Evolutionary conservation across 176 grass and related monocot genomes (phyloP).

Genomic region (Phoenix roebelenii): DNA sequence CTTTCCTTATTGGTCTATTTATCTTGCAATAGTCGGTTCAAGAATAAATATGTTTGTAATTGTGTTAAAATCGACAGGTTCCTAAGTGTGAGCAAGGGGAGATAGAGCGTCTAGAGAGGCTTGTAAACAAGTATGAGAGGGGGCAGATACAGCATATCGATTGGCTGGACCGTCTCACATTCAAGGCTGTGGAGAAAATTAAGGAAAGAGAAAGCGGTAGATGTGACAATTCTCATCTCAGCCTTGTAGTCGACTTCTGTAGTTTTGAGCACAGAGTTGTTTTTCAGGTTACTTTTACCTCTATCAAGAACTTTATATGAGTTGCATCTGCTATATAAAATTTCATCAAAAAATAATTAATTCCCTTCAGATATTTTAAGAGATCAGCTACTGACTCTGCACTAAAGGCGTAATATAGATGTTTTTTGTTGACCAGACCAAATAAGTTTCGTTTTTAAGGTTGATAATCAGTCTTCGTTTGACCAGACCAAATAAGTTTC

Average conservation of each 20-base stretch:
- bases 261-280: conserved; percentile 91
- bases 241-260: conserved; percentile 71
- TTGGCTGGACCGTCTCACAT: conserved; percentile 87
- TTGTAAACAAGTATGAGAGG: conserved; percentile 94
- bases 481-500: too few species aligned
- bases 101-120: conserved; percentile 79
- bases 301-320: background rate
- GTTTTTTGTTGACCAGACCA: too few species aligned
- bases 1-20: too few species aligned
- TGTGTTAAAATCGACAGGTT: conserved; percentile 33
- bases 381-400: too few species aligned
- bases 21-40: too few species aligned
- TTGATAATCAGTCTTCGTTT: too few species aligned
- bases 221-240: conserved; percentile 54
- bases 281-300: conserved; percentile 58
- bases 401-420: too few species aligned
- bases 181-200: conserved; percentile 69
- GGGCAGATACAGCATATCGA: conserved; percentile 85
- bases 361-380: too few species aligned
- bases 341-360: too few species aligned
- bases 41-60: too few species aligned
- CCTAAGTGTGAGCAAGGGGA: conserved; percentile 76
- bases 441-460: too few species aligned
- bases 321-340: too few species aligned
- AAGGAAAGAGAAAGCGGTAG: conserved; percentile 55